A percentile compares a stretch with the other conserved stretches of the same genome.
These are phyloP conservation scores for Blattamonas nauphoetae DNA, from an alignment of 78 protist genomes.

Conservation along the genomic window DNA sequence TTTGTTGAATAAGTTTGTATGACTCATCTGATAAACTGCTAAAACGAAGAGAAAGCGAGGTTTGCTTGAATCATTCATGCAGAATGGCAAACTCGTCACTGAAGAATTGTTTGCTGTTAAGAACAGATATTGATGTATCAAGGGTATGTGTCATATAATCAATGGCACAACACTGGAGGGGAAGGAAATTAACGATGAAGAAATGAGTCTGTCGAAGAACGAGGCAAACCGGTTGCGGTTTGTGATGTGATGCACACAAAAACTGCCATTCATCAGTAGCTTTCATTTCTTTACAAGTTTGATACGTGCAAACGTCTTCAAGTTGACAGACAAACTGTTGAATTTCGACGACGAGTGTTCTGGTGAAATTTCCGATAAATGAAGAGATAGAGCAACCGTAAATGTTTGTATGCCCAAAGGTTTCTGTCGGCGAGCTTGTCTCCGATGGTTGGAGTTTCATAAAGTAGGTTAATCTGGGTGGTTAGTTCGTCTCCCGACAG, in stretches of 20 bases:
- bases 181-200: background rate
- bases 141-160: slow-evolving; percentile 12
- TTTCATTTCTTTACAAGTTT: background rate
- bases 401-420: no score
- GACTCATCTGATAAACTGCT: background rate
- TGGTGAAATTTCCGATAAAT: no score
- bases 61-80: background rate
- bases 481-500: no score
- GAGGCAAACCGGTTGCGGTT: background rate
- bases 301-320: background rate
- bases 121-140: background rate
- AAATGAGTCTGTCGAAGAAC: background rate
- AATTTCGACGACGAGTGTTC: background rate
- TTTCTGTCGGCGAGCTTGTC: no score
- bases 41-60: background rate
- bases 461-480: no score
- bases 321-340: background rate
- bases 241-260: background rate
- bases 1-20: background rate
- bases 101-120: background rate
- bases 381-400: no score
- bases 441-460: no score
- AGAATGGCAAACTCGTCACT: background rate
- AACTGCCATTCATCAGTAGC: slow-evolving; percentile 7
- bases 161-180: slow-evolving; percentile 10